Conservation (phyloP, 2,329 filamentous ascomycete species). For the Cyphellophora attinorum region DNA sequence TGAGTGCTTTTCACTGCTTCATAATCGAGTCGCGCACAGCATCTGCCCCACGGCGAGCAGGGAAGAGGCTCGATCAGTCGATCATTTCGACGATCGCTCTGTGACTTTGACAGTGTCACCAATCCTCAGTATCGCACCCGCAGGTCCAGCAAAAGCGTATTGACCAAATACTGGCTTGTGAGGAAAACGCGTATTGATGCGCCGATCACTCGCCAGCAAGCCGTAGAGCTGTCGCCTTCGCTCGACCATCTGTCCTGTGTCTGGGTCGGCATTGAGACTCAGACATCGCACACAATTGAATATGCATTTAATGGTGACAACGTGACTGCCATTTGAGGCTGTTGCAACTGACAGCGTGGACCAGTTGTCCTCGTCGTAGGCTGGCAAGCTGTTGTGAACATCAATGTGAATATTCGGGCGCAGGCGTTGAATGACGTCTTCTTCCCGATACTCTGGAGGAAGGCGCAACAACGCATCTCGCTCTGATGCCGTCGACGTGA, state of each 20-base stretch:
- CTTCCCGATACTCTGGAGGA: conserved; percentile 10
- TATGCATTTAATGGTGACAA: conserved; percentile 18
- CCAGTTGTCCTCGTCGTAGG: conserved; percentile 18
- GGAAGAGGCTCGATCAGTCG: too few species aligned
- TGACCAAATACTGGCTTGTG: conserved; percentile 18
- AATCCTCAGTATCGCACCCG: conserved; percentile 14
- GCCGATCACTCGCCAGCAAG: conserved; percentile 13
- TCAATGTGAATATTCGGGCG: conserved; percentile 17
- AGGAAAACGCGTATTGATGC: conserved; percentile 17
- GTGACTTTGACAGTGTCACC: conserved; percentile 15
- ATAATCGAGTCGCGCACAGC: too few species aligned
- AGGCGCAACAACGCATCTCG: conserved; percentile 12
- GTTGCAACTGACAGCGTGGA: conserved; percentile 13
- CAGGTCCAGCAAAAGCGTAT: conserved; percentile 17
- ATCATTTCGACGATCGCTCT: conserved; percentile 11
- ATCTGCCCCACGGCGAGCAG: too few species aligned
- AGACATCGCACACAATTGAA: conserved; percentile 16
- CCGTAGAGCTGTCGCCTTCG: conserved; percentile 16
- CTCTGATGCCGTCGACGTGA: conserved; percentile 17
- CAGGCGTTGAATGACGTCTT: conserved; percentile 15
- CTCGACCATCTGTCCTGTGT: conserved; percentile 16
- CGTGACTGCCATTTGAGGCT: conserved; percentile 11
- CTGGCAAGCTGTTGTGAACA: conserved; percentile 10
- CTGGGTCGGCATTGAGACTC: conserved; percentile 16
- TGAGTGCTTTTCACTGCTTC: too few species aligned